A percentile compares a stretch with the other conserved stretches of the same genome.
Evolutionary conservation across 306 rosid species (phyloP).

Genomic region (Fragaria vesca): DNA sequence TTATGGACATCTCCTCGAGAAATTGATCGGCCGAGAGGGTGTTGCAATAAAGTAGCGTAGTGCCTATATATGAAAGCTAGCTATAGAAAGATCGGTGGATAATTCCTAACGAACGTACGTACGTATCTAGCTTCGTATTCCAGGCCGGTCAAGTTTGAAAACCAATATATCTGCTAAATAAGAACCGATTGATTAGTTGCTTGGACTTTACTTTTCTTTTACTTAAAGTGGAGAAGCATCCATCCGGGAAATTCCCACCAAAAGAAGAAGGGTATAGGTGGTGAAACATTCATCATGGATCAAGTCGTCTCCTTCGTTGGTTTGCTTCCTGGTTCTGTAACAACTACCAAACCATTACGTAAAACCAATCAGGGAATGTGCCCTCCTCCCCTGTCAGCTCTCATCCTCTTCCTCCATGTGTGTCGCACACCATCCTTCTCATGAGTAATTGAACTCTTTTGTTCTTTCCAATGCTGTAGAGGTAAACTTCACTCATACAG

Average conservation of each 20-base stretch:
- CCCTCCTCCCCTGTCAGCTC: constrained; percentile 34
- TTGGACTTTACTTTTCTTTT: constrained; percentile 5
- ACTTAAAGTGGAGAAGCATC: background rate
- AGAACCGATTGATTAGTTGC: background rate
- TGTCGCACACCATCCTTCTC: constrained; percentile 1
- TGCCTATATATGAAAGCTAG: background rate
- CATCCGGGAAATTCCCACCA: background rate
- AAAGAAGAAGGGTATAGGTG: background rate
- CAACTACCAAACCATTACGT: constrained; percentile 11
- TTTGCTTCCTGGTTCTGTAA: constrained; percentile 2
- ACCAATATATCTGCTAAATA: background rate
- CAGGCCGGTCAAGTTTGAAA: background rate
- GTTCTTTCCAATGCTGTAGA: background rate
- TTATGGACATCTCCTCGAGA: background rate
- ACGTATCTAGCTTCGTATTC: background rate
- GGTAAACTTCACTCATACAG: constrained; percentile 4
- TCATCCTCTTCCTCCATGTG: constrained; percentile 10
- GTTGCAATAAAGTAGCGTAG: no score
- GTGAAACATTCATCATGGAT: constrained; percentile 7
- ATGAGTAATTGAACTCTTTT: background rate
- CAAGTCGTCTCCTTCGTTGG: constrained; percentile 33
- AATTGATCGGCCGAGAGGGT: background rate
- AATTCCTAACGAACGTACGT: background rate
- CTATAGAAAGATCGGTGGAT: background rate
- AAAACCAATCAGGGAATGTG: constrained; percentile 31